Conservation (phyloP, 1,139 yeast species). For the Yamadazyma sp. region DNA sequence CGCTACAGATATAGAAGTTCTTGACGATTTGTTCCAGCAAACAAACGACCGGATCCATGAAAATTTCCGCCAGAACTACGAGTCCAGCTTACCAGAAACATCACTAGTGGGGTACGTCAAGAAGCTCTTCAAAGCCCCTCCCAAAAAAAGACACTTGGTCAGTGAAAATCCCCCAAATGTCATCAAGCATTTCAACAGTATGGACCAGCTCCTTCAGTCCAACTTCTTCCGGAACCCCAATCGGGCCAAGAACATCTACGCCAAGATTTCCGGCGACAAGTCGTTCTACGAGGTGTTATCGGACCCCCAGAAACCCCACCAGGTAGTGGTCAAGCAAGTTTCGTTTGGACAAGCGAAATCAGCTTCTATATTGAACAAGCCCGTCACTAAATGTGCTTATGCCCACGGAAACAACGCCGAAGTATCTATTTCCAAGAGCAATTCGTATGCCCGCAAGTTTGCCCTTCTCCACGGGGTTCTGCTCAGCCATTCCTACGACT, state of each 20-base stretch:
- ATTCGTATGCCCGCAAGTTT: conserved; percentile 4
- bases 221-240: conserved; percentile 10
- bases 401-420: conserved; percentile 5
- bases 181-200: conserved; percentile 6
- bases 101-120: neutral
- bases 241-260: conserved; percentile 7
- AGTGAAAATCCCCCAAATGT: neutral
- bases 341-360: conserved; percentile 4
- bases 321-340: conserved; percentile 7
- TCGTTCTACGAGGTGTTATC: conserved; percentile 8
- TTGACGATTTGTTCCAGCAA: no score
- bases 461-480: conserved; percentile 8
- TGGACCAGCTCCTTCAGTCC: conserved; percentile 9
- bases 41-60: no score
- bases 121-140: neutral
- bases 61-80: no score
- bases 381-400: conserved; percentile 11
- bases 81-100: no score
- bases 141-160: neutral
- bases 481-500: neutral
- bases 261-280: conserved; percentile 3
- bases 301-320: conserved; percentile 2
- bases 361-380: conserved; percentile 8
- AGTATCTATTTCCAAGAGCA: conserved; percentile 7
- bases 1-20: no score